A percentile compares a stretch with the other conserved stretches of the same genome.
These are phyloP conservation scores for Gossypium bickii DNA, from an alignment of 345 rosid species.

Conservation along the genomic window DNA sequence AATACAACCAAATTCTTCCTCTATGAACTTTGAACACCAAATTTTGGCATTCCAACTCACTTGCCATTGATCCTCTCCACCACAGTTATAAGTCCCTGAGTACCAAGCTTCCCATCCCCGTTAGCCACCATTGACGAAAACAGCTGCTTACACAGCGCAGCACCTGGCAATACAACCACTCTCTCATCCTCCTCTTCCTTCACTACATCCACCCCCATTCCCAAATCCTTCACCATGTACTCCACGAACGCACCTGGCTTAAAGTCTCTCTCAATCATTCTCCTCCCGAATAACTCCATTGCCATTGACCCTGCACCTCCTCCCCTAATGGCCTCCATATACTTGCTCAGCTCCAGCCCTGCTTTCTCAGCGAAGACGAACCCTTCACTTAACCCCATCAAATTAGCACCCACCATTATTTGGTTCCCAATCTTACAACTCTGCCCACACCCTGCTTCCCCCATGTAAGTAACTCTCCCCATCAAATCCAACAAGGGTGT, in stretches of 20 bases:
- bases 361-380: slow-evolving; percentile 61
- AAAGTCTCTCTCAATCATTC: slow-evolving; percentile 59
- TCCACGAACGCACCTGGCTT: slow-evolving; percentile 68
- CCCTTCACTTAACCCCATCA: slow-evolving; percentile 75
- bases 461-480: slow-evolving; percentile 64
- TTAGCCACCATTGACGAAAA: slow-evolving; percentile 78
- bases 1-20: neutral
- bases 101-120: slow-evolving; percentile 67
- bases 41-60: slow-evolving; percentile 10
- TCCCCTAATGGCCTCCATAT: slow-evolving; percentile 43
- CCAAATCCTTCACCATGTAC: slow-evolving; percentile 85
- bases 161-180: slow-evolving; percentile 51
- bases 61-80: slow-evolving; percentile 66
- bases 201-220: slow-evolving; percentile 58
- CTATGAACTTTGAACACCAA: neutral
- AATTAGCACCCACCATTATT: slow-evolving; percentile 59
- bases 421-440: slow-evolving; percentile 79
- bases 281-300: slow-evolving; percentile 67
- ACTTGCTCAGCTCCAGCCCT: slow-evolving; percentile 50
- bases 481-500: slow-evolving; percentile 46
- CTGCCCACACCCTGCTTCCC: slow-evolving; percentile 72
- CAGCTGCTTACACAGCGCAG: slow-evolving; percentile 71
- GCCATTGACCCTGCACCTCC: slow-evolving; percentile 68
- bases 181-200: slow-evolving; percentile 41
- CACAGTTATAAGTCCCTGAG: slow-evolving; percentile 69